Percentiles rank a stretch among this genome's conserved stretches.
phyloP scores from a whole-genome alignment of 352 stramenopile genomes.

The Plasmopara muralis region DNA sequence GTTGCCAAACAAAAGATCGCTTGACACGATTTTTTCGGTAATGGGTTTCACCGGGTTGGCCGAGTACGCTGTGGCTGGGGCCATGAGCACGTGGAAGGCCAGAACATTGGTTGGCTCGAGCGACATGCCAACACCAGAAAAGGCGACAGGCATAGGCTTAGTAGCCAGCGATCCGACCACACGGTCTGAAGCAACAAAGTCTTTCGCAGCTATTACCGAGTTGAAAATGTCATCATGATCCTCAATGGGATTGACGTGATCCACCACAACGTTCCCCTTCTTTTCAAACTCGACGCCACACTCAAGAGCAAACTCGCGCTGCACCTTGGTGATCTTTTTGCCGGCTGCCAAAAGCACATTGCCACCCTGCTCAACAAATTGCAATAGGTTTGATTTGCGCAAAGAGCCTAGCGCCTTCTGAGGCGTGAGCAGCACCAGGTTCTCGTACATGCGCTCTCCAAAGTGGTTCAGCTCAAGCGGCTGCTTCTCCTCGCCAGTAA shows the following conservation, averaged over 20 bases:
- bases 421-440: constrained; percentile 86
- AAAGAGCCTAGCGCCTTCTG: constrained; percentile 69
- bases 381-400: constrained; percentile 59
- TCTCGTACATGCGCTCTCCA: constrained; percentile 83
- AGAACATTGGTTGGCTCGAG: constrained; percentile 81
- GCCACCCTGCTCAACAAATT: constrained; percentile 83
- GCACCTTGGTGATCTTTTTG: constrained; percentile 68
- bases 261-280: constrained; percentile 82
- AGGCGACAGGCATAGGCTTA: constrained; percentile 68
- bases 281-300: constrained; percentile 86
- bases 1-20: constrained; percentile 63
- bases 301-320: constrained; percentile 81
- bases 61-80: constrained; percentile 77
- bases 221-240: constrained; percentile 70
- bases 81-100: constrained; percentile 71
- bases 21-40: constrained; percentile 47
- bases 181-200: constrained; percentile 62
- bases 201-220: constrained; percentile 55
- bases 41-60: constrained; percentile 70
- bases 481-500: constrained; percentile 37
- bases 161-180: constrained; percentile 49
- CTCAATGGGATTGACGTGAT: constrained; percentile 70
- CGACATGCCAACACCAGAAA: constrained; percentile 72
- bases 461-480: constrained; percentile 67
- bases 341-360: constrained; percentile 76